Percentiles rank a stretch among this genome's conserved stretches.
phyloP scores from a whole-genome alignment of 2,329 filamentous ascomycete genomes.

The Drechslerella stenobrocha region DNA sequence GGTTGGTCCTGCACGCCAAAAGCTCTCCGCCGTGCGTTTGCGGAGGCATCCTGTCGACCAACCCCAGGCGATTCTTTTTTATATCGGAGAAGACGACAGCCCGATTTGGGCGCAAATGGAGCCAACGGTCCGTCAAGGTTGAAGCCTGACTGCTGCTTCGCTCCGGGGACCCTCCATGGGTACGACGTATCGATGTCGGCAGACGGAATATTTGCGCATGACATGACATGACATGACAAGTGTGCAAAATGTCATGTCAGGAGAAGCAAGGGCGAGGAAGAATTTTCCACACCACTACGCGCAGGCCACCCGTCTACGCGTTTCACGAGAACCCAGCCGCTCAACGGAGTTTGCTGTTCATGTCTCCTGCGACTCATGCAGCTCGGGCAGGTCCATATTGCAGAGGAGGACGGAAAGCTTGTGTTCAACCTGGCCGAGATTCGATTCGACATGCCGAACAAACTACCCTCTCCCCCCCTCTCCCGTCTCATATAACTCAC shows the following conservation, averaged over 20 bases:
- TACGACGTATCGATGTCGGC: background rate
- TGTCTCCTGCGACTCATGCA: background rate
- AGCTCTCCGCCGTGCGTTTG: constrained; percentile 19
- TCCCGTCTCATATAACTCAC: too few species aligned
- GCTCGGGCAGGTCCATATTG: background rate
- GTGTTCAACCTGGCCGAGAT: constrained; percentile 22
- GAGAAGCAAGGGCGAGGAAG: background rate
- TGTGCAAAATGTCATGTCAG: constrained; percentile 7
- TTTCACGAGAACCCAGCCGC: constrained; percentile 30
- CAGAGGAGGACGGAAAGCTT: constrained; percentile 18
- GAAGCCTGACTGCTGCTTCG: background rate
- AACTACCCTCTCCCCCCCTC: too few species aligned
- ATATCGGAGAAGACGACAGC: constrained; percentile 6
- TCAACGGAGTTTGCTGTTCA: constrained; percentile 20
- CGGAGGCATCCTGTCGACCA: constrained; percentile 14
- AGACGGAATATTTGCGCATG: too few species aligned
- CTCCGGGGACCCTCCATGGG: background rate
- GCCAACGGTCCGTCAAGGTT: constrained; percentile 1
- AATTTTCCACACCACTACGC: constrained; percentile 40
- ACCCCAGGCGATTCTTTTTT: background rate
- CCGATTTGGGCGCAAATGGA: background rate
- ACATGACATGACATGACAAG: background rate
- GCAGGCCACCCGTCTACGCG: constrained; percentile 34
- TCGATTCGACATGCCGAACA: background rate
- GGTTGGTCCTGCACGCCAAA: constrained; percentile 39